phyloP scores from a whole-genome alignment of 192 early-diverging fungal genomes.

The Coemansia sp. region DNA sequence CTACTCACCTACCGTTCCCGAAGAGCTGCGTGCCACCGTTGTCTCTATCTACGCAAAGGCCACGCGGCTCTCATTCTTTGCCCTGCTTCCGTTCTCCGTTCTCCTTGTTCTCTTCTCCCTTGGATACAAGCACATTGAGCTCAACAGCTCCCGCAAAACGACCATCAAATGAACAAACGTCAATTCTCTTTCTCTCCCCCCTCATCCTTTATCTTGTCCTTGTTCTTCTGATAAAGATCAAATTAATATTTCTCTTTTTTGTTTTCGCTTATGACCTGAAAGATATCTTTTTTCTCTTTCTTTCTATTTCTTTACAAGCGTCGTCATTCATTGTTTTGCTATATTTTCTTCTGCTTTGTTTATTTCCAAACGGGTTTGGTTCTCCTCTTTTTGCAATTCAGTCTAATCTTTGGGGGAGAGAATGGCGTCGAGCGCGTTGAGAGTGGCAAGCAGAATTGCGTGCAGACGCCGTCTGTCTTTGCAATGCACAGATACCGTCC shows the following conservation, averaged over 20 bases:
- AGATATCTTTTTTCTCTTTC: slow-evolving; percentile 7
- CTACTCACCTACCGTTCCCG: slow-evolving; percentile 32
- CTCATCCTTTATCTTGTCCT: neutral
- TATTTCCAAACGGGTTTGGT: neutral
- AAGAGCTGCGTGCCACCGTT: slow-evolving; percentile 29
- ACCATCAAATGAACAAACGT: slow-evolving; percentile 20
- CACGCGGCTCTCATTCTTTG: slow-evolving; percentile 57
- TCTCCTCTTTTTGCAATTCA: neutral
- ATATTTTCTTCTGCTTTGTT: neutral
- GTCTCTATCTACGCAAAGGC: slow-evolving; percentile 54
- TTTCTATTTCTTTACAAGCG: neutral
- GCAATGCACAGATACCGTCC: neutral
- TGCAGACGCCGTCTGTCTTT: neutral
- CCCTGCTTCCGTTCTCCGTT: slow-evolving; percentile 56
- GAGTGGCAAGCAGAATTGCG: neutral
- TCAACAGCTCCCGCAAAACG: slow-evolving; percentile 38
- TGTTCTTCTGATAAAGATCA: neutral
- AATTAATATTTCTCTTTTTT: slow-evolving; percentile 7
- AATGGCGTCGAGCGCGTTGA: neutral
- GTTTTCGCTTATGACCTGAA: neutral
- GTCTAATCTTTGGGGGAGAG: neutral
- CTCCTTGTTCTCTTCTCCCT: slow-evolving; percentile 27
- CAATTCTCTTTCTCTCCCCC: neutral
- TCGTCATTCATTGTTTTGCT: neutral
- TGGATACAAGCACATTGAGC: slow-evolving; percentile 40